Base-by-base conservation (phyloP, 139 green algal species). In the Raphidocelis subcapitata region DNA sequence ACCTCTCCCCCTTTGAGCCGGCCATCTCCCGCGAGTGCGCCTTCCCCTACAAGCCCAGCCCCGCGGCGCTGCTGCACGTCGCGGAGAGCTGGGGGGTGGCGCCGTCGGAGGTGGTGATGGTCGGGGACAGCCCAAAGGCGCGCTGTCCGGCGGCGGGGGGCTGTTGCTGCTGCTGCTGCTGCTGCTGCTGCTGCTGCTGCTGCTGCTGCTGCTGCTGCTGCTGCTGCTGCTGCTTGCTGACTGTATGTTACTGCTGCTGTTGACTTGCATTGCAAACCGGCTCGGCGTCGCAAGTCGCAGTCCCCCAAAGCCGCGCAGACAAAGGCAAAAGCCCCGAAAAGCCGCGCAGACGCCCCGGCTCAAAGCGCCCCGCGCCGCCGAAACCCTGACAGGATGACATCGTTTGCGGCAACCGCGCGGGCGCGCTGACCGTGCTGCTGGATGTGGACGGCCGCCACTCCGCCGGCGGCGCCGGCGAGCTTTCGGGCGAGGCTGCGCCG, bases 91-190 rank as follows among this genome's bases (percentile, higher is more conserved):
- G 92, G 92, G 80, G 85, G 10, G 75, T 95, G 21, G 21, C 47
- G 1, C 66, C 86, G 2, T 28, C 51, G 0, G 73, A 95, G 73
- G 69, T 88, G n/a, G 67, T 96, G 18, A 96, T 97, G 85, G 77
- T 97, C 28, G 92, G 92, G 0, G 92, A 97, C 81, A 86, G 67
- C 5, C 77, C 86, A 24, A 92, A 92, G 60, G 90, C 94, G 41
- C 51, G 90, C 93, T 70, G 81, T 93, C 67, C 79, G 85, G 59
- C 35, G 46, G 44, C 26, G 28, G 52, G 61, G 2, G 47, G 26
- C 15, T 3, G 20, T 15, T 0, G 5, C 15, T 62, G 55, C 15
- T 36, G 26, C n/a, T n/a, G n/a, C n/a, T n/a, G n/a, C n/a, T n/a
- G n/a, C n/a, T n/a, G n/a, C n/a, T n/a, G n/a, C n/a, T n/a, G n/a